Base-by-base conservation (phyloP, 805 yeast genomes). In the Scheffersomyces ergatensis region DNA sequence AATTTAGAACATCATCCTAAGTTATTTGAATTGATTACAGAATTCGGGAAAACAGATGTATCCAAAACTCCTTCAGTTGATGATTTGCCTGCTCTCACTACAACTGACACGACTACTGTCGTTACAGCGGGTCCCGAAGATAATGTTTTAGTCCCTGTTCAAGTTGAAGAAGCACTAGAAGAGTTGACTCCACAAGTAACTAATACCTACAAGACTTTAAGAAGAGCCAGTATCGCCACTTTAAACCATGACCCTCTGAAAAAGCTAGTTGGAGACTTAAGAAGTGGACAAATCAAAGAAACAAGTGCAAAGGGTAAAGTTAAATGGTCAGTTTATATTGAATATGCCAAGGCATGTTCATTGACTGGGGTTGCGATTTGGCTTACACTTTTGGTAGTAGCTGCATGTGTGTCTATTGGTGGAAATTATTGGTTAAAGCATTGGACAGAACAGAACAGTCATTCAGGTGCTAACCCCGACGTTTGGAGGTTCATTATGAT, bases 341-440 rank as follows among this genome's bases (percentile, higher is more conserved):
- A 70, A 13, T 84, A 83, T 55, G 72, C 77, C 4, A 70, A 72
- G 43, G 84, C 89, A 0, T 82, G 88, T 58, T 76, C 82, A 5
- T 49, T 65, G 24, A 21, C 55, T 1, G 83, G 84, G 25, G 74
- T 74, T 19, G n/a, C 58, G n/a, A 38, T 67, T 50, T 80, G 46
- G 50, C 60, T 34, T 45, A 60, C 49, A 9, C 32, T 40, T n/a
- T 38, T 46, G 21, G 61, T 24, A 3, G 44, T 21, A 42, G 66
- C 48, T 48, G 58, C 49, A 41, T 57, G 36, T 25, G 58, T 43
- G 37, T 67, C 71, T 14, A 57, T 75, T 12, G 61, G 65, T 7
- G 77, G 78, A 34, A 80, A 76, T 54, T 78, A 78, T 54, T 81
- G 87, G 83, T 66, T 83, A 49, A 83, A 82, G 48, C 66, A 73